Evolutionary conservation across 139 green algal species (phyloP).

Genomic region (Chlamydomonas sp.): DNA sequence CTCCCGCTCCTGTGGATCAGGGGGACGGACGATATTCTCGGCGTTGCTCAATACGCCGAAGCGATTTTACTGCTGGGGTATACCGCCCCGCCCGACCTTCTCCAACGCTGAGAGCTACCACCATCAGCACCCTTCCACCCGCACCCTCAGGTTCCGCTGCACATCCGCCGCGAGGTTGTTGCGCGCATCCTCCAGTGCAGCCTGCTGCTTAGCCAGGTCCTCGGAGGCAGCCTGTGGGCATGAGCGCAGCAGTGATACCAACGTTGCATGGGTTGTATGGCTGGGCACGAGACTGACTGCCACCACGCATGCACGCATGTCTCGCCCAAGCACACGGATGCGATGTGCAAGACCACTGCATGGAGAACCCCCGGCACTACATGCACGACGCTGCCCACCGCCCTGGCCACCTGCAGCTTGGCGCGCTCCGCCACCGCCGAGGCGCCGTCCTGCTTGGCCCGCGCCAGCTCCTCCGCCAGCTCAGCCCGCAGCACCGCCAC

Average conservation of each 20-base stretch:
- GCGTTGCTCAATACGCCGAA: no score
- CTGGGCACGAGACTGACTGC: no score
- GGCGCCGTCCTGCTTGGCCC: background rate
- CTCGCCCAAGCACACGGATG: no score
- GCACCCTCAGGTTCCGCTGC: slow-evolving; percentile 21
- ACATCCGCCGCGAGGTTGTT: slow-evolving; percentile 16
- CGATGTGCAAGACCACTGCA: no score
- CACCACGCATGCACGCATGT: no score
- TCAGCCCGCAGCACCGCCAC: background rate
- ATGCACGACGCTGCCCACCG: background rate
- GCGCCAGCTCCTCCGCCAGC: slow-evolving; percentile 1
- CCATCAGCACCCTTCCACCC: no score
- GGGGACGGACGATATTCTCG: no score
- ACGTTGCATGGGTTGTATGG: no score
- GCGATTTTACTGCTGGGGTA: no score
- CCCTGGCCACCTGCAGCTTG: background rate
- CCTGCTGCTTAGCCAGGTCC: slow-evolving; percentile 13
- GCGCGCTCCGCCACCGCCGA: background rate
- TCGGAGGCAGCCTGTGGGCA: background rate
- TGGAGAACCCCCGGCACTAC: no score
- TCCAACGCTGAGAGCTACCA: no score
- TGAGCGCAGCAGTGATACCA: background rate
- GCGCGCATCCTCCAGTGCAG: slow-evolving; percentile 21
- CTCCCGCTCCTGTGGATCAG: slow-evolving; percentile 3
- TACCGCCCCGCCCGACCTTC: no score